Evolutionary conservation across 2,329 filamentous ascomycete species (phyloP).

Genomic region (Ascochyta rabiei): DNA sequence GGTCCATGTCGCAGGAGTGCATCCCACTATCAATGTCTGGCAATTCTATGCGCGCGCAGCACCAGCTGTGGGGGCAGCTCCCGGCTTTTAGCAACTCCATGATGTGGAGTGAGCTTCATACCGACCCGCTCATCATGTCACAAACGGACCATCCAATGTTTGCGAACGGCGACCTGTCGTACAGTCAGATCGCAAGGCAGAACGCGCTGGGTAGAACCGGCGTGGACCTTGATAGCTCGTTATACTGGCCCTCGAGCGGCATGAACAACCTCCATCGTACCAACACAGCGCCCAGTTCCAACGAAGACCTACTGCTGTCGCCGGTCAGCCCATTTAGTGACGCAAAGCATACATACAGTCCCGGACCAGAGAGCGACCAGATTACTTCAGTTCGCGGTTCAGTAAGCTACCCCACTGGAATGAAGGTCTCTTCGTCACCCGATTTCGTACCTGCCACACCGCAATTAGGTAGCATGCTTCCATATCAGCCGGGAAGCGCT

Average conservation of each 20-base stretch:
- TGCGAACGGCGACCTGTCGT: constrained; percentile 14
- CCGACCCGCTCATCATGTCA: constrained; percentile 16
- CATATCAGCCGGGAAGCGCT: neutral
- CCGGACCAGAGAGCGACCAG: constrained; percentile 15
- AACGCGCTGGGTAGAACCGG: constrained; percentile 7
- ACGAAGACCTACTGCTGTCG: constrained; percentile 23
- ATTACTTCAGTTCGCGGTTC: constrained; percentile 10
- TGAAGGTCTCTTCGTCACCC: neutral
- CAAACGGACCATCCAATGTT: constrained; percentile 6
- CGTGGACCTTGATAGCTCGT: neutral
- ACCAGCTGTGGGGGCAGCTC: neutral
- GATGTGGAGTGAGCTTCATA: neutral
- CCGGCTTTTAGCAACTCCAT: neutral
- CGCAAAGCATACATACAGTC: constrained; percentile 1
- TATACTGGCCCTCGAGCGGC: neutral
- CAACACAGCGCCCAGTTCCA: constrained; percentile 11
- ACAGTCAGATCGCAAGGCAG: constrained; percentile 12
- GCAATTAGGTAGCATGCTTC: neutral
- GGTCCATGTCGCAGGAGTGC: constrained; percentile 8
- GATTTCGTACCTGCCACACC: neutral
- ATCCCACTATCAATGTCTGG: neutral
- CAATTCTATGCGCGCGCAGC: neutral
- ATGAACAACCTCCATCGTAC: neutral
- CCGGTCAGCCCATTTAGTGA: constrained; percentile 32
- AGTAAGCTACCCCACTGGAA: neutral